Evolutionary conservation across 2,329 filamentous ascomycete genomes (phyloP).

Genomic region (Pyricularia pennisetigena): DNA sequence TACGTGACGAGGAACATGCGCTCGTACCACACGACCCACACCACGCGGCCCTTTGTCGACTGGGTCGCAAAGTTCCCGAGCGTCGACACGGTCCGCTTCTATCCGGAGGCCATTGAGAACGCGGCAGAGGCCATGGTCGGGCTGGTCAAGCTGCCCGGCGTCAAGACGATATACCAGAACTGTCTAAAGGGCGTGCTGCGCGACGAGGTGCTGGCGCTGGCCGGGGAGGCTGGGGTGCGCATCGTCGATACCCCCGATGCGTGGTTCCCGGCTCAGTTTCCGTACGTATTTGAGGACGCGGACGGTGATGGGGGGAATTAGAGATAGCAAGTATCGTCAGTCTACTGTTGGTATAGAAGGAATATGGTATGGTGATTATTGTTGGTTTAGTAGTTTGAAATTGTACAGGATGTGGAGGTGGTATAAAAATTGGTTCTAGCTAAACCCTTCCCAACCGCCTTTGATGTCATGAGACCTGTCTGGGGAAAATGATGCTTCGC

Average conservation of each 20-base stretch:
- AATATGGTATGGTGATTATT: not conserved
- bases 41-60: conserved; percentile 6
- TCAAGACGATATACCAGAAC: conserved; percentile 8
- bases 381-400: not conserved
- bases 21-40: conserved; percentile 1
- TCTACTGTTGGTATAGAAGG: not conserved
- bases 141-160: conserved; percentile 5
- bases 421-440: too few species aligned
- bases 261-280: not conserved
- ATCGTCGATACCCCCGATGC: conserved; percentile 1
- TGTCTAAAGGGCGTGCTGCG: conserved; percentile 5
- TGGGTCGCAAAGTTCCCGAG: conserved; percentile 9
- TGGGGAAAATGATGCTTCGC: too few species aligned
- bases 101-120: conserved; percentile 2
- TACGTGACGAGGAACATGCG: conserved; percentile 7
- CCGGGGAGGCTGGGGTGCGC: not conserved
- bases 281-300: not conserved
- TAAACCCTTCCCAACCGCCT: too few species aligned
- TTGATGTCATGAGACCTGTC: too few species aligned
- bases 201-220: conserved; percentile 2
- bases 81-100: conserved; percentile 7
- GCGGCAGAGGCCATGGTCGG: conserved; percentile 4
- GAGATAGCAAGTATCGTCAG: not conserved
- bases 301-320: not conserved
- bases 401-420: too few species aligned